Conservation (phyloP, 768 basidiomycete genomes). For the Cubamyces sp. region DNA sequence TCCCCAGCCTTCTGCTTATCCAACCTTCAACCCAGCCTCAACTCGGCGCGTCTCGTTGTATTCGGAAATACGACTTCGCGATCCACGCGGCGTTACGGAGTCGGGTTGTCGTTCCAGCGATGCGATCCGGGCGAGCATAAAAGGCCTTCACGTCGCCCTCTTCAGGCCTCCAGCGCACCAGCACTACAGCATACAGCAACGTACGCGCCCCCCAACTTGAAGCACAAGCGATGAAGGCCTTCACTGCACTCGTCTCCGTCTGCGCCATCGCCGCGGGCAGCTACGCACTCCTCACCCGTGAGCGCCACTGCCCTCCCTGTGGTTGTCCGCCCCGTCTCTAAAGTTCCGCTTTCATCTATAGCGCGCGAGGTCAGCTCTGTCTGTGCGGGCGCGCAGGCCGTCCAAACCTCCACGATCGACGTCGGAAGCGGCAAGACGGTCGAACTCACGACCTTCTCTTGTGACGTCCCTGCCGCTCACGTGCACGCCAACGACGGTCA, state of each 20-base stretch:
- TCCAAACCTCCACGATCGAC: conserved; percentile 9
- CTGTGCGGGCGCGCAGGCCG: conserved; percentile 4
- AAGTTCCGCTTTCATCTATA: not conserved
- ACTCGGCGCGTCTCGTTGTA: not conserved
- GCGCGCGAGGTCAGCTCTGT: not conserved
- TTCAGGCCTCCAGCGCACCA: not conserved
- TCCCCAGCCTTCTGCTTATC: not conserved
- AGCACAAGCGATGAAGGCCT: conserved; percentile 13
- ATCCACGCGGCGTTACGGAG: not conserved
- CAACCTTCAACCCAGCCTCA: not conserved
- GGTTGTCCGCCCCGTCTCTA: not conserved
- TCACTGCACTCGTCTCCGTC: conserved; percentile 14
- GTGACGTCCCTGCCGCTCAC: not conserved
- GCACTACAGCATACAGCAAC: not conserved
- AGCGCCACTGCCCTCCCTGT: not conserved
- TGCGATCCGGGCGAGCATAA: not conserved
- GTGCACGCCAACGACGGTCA: conserved; percentile 6
- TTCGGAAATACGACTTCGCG: too few relatives aligned
- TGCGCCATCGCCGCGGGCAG: conserved; percentile 12
- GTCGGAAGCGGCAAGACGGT: conserved; percentile 13
- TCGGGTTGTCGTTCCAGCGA: not conserved
- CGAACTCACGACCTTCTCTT: conserved; percentile 20
- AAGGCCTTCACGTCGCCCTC: not conserved
- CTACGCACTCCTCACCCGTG: conserved; percentile 13
- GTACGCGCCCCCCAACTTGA: not conserved